phyloP scores from a whole-genome alignment of 169 alveolate genomes.

The Blepharisma undulans region DNA sequence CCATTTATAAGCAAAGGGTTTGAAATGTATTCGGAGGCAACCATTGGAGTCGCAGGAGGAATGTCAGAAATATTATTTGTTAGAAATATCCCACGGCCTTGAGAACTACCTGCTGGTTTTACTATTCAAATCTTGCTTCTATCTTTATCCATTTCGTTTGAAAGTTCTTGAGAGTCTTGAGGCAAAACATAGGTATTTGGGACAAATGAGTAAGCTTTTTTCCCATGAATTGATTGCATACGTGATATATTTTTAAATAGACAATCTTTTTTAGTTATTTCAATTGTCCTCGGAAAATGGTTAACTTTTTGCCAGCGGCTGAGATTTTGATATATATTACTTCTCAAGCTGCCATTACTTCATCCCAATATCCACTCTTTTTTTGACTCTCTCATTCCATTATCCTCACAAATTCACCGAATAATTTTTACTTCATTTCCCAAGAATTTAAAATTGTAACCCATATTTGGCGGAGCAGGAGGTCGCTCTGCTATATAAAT shows the following conservation, averaged over 20 bases:
- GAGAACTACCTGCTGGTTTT: conserved; percentile 73
- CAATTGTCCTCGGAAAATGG: conserved; percentile 76
- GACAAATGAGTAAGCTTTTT: conserved; percentile 61
- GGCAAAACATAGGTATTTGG: conserved; percentile 73
- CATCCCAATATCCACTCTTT: conserved; percentile 26
- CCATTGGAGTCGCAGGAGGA: conserved; percentile 45
- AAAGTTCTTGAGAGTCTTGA: conserved; percentile 54
- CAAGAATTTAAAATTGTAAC: conserved; percentile 21
- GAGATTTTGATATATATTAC: conserved; percentile 6
- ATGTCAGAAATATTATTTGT: conserved; percentile 46
- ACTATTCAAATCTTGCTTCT: conserved; percentile 59
- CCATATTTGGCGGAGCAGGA: conserved; percentile 25
- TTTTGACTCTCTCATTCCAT: conserved; percentile 35
- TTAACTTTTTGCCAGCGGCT: conserved; percentile 63
- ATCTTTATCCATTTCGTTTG: conserved; percentile 53
- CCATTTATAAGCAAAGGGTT: conserved; percentile 78
- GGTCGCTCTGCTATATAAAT: background rate
- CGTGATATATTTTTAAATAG: conserved; percentile 60
- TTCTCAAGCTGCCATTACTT: conserved; percentile 10
- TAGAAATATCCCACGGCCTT: conserved; percentile 86
- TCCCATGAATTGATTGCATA: conserved; percentile 60
- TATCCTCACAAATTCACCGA: conserved; percentile 24
- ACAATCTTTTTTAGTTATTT: conserved; percentile 78
- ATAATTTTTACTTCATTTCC: conserved; percentile 32
- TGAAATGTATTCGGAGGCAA: conserved; percentile 58